phyloP scores from a whole-genome alignment of 768 basidiomycete species.

The Mycena leptocephala region DNA sequence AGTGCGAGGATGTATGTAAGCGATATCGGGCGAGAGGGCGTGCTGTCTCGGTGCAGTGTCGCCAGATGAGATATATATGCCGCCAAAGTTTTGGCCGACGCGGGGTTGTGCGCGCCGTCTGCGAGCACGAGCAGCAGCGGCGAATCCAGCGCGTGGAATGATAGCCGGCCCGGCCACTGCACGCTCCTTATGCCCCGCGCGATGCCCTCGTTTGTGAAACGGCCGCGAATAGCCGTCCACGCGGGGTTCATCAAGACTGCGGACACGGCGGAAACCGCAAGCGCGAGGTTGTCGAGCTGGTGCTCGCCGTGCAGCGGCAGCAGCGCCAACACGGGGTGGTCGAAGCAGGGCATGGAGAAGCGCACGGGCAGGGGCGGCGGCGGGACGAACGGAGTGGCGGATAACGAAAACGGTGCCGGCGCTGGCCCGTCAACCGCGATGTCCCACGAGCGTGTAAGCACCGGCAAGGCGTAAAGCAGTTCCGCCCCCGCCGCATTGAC shows the following conservation, averaged over 20 bases:
- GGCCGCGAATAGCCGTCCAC: conserved; percentile 43
- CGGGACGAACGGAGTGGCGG: conserved; percentile 45
- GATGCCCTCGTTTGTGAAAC: conserved; percentile 68
- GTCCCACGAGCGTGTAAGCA: conserved; percentile 54
- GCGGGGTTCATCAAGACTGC: conserved; percentile 63
- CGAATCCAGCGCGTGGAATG: conserved; percentile 67
- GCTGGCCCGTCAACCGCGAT: conserved; percentile 51
- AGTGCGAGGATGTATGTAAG: conserved; percentile 86
- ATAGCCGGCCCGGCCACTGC: conserved; percentile 89
- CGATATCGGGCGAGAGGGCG: conserved; percentile 42
- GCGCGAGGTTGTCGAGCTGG: conserved; percentile 88
- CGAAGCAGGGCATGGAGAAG: conserved; percentile 61
- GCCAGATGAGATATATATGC: conserved; percentile 68
- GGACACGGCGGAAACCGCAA: conserved; percentile 76
- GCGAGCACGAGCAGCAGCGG: conserved; percentile 69
- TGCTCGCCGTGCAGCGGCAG: conserved; percentile 87
- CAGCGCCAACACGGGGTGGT: conserved; percentile 59
- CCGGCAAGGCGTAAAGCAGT: conserved; percentile 55
- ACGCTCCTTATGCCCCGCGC: conserved; percentile 71
- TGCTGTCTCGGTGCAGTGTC: conserved; percentile 28
- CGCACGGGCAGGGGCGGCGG: conserved; percentile 62
- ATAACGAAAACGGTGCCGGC: conserved; percentile 49
- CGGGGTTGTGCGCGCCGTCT: conserved; percentile 96
- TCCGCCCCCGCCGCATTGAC: conserved; percentile 62
- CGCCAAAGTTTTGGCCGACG: conserved; percentile 79